phyloP scores from a whole-genome alignment of 1,139 yeast species.

The Suhomyces panamericanus region DNA sequence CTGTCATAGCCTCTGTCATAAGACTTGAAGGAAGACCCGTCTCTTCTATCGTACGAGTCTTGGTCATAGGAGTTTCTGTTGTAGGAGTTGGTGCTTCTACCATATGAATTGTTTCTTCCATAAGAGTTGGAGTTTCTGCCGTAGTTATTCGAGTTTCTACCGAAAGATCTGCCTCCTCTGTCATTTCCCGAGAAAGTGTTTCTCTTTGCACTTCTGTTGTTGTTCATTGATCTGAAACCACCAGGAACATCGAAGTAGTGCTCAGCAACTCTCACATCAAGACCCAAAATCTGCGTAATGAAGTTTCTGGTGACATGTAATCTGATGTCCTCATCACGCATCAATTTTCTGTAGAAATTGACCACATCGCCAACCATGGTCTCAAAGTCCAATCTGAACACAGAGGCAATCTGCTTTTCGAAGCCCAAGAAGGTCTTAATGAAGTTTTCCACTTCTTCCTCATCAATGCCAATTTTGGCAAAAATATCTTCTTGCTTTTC shows the following conservation, averaged over 20 bases:
- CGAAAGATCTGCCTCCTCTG: slow-evolving; percentile 6
- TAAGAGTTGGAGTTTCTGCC: neutral
- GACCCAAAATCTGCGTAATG: slow-evolving; percentile 12
- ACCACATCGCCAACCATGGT: slow-evolving; percentile 15
- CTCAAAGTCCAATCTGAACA: slow-evolving; percentile 27
- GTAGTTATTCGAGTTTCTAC: neutral
- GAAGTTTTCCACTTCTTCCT: slow-evolving; percentile 17
- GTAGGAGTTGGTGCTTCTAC: neutral
- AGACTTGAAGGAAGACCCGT: neutral
- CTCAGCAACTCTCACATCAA: slow-evolving; percentile 18
- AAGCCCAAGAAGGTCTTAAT: slow-evolving; percentile 15
- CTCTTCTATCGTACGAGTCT: neutral
- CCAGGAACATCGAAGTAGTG: slow-evolving; percentile 25
- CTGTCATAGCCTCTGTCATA: slow-evolving; percentile 6
- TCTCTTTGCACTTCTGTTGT: slow-evolving; percentile 19
- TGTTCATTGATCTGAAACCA: slow-evolving; percentile 17
- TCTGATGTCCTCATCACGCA: slow-evolving; percentile 18
- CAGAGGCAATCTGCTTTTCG: slow-evolving; percentile 26
- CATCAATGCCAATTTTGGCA: slow-evolving; percentile 12
- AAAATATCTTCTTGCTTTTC: slow-evolving; percentile 14
- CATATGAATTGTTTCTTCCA: neutral
- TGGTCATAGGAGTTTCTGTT: neutral
- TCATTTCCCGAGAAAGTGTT: slow-evolving; percentile 10
- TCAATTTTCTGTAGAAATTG: slow-evolving; percentile 17
- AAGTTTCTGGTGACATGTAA: slow-evolving; percentile 16